Percentiles rank a stretch among this genome's conserved stretches.
These are phyloP conservation scores for Saposhnikovia divaricata DNA, from an alignment of 129 eudicot genomes.

Conservation along the genomic window DNA sequence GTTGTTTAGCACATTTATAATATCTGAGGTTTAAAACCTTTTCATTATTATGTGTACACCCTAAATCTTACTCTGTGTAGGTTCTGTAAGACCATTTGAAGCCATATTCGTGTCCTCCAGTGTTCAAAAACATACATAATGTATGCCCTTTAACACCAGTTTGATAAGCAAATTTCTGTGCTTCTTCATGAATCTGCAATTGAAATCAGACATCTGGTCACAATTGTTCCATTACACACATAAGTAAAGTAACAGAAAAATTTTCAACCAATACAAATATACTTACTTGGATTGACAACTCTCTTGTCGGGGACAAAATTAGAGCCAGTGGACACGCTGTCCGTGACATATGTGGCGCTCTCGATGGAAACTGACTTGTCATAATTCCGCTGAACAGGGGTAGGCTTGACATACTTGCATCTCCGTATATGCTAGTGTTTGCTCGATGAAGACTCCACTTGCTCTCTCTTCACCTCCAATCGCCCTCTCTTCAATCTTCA, in stretches of 20 bases:
- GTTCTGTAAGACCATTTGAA: slow-evolving; percentile 68
- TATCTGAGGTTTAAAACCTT: not conserved
- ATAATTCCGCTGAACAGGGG: slow-evolving; percentile 70
- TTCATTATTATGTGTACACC: not conserved
- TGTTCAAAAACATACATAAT: slow-evolving; percentile 31
- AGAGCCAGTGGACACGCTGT: slow-evolving; percentile 60
- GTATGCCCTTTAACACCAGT: slow-evolving; percentile 77
- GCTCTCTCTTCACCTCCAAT: too few relatives aligned
- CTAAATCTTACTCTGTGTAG: slow-evolving; percentile 24
- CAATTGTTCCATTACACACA: not conserved
- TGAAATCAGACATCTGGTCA: not conserved
- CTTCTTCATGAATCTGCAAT: slow-evolving; percentile 62
- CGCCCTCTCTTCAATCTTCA: too few relatives aligned
- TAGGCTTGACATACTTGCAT: slow-evolving; percentile 77
- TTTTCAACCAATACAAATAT: not conserved
- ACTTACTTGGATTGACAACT: slow-evolving; percentile 64
- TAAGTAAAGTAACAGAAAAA: not conserved
- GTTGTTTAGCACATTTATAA: not conserved
- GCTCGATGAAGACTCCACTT: too few relatives aligned
- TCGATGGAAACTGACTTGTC: slow-evolving; percentile 26
- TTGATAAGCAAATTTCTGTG: slow-evolving; percentile 63
- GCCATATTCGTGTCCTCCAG: slow-evolving; percentile 81
- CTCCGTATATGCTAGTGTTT: slow-evolving; percentile 67
- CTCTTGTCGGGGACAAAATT: slow-evolving; percentile 74
- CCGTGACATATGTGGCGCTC: slow-evolving; percentile 23